These are phyloP conservation scores for Oryza glaberrima DNA, from an alignment of 176 grass and related monocot species.

Conservation along the genomic window DNA sequence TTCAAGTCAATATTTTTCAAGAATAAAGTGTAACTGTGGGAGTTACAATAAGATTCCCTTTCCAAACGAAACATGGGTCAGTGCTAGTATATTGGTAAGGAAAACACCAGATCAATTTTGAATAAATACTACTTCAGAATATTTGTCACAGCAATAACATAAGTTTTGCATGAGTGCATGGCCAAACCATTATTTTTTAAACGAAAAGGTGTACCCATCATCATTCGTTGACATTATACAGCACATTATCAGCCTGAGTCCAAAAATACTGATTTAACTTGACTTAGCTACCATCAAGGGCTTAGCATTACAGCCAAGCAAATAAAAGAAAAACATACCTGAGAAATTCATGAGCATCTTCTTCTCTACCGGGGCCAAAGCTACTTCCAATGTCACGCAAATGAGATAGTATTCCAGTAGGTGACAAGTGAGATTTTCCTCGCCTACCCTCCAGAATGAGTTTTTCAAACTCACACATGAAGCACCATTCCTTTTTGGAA, in stretches of 20 bases:
- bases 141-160: not conserved
- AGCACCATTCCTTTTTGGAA: slow-evolving; percentile 78
- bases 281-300: not conserved
- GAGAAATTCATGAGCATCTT: slow-evolving; percentile 97
- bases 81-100: not conserved
- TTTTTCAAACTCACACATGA: slow-evolving; percentile 86
- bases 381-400: slow-evolving; percentile 56
- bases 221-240: not conserved
- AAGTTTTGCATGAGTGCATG: slow-evolving; percentile 10
- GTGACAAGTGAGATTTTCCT: slow-evolving; percentile 65
- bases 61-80: not conserved
- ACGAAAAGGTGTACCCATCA: not conserved
- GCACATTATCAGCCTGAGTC: not conserved
- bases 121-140: not conserved
- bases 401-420: slow-evolving; percentile 71
- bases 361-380: slow-evolving; percentile 61
- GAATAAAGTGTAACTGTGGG: not conserved
- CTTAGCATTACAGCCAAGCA: slow-evolving; percentile 10
- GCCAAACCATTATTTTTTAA: slow-evolving; percentile 3
- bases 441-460: slow-evolving; percentile 61
- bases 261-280: not conserved
- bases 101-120: not conserved
- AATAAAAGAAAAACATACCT: slow-evolving; percentile 53
- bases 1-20: not conserved
- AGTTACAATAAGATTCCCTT: not conserved